Percentiles rank a stretch among this genome's conserved stretches.
phyloP scores from a whole-genome alignment of 2,329 filamentous ascomycete genomes.

The Endoconidiophora polonica region DNA sequence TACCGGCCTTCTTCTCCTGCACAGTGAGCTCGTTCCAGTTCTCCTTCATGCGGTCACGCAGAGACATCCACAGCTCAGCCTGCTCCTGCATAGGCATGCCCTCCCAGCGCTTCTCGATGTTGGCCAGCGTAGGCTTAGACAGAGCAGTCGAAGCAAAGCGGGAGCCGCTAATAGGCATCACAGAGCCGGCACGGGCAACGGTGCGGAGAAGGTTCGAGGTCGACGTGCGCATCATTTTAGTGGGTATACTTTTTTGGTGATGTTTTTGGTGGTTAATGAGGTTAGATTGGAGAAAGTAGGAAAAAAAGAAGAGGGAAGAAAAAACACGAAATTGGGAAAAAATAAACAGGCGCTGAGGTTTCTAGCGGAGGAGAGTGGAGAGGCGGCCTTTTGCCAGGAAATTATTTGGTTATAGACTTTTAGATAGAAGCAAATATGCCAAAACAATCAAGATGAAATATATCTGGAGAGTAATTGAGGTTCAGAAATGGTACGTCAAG shows the following conservation, averaged over 20 bases:
- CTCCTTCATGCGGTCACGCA: constrained; percentile 96
- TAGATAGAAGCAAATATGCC: background rate
- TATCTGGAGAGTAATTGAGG: background rate
- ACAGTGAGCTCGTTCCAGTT: constrained; percentile 91
- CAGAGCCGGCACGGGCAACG: constrained; percentile 24
- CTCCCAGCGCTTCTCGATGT: constrained; percentile 99
- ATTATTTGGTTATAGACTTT: background rate
- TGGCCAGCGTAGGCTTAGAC: constrained; percentile 90
- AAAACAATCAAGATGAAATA: background rate
- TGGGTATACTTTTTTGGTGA: constrained; percentile 7
- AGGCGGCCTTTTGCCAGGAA: constrained; percentile 5
- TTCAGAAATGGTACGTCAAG: background rate
- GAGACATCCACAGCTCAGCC: constrained; percentile 96
- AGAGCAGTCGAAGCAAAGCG: constrained; percentile 62
- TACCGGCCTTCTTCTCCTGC: constrained; percentile 98
- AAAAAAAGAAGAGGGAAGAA: constrained; percentile 5
- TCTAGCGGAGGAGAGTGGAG: constrained; percentile 7
- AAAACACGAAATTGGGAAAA: no score
- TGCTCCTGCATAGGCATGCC: constrained; percentile 95
- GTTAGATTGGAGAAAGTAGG: background rate
- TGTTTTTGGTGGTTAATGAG: constrained; percentile 3
- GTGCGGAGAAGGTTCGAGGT: constrained; percentile 32
- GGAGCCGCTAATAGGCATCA: constrained; percentile 26
- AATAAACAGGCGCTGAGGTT: background rate
- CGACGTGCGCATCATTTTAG: constrained; percentile 38